Evolutionary conservation across 441 rosid species (phyloP).

Genomic region (Hura crepitans): DNA sequence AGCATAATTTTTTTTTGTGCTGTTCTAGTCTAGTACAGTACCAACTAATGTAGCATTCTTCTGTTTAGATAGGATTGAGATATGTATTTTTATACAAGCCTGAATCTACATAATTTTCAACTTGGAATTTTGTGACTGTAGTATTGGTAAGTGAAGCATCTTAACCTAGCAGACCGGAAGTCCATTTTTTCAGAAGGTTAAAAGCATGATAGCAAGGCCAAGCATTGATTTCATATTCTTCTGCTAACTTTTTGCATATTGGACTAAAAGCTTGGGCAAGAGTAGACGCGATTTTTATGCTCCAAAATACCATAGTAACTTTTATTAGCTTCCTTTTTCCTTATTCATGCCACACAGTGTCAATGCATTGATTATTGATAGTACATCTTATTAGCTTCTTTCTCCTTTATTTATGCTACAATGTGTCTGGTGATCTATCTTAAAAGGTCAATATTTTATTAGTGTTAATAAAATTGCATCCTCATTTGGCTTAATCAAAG

Average conservation of each 20-base stretch:
- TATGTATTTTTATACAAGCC: not conserved
- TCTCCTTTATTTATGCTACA: not conserved
- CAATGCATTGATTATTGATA: too few species aligned
- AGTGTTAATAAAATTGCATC: not conserved
- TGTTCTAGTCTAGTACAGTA: not conserved
- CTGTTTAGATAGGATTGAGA: not conserved
- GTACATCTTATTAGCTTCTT: not conserved
- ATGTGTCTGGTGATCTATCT: not conserved
- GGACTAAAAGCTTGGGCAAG: not conserved
- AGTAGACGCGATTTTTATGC: not conserved
- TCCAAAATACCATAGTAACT: not conserved
- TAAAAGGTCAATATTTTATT: not conserved
- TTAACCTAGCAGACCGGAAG: not conserved
- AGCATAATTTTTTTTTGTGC: not conserved
- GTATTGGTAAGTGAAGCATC: not conserved
- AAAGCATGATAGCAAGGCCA: not conserved
- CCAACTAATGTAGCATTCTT: too few species aligned
- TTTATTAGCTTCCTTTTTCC: not conserved
- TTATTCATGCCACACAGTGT: not conserved
- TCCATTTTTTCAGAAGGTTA: not conserved
- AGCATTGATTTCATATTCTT: too few species aligned
- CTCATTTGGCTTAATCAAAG: constrained; percentile 19
- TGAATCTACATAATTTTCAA: not conserved
- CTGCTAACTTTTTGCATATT: not conserved
- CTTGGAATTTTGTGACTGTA: not conserved